Evolutionary conservation across 2,329 filamentous ascomycete species (phyloP).

Genomic region (Hymenoscyphus fraxineus): DNA sequence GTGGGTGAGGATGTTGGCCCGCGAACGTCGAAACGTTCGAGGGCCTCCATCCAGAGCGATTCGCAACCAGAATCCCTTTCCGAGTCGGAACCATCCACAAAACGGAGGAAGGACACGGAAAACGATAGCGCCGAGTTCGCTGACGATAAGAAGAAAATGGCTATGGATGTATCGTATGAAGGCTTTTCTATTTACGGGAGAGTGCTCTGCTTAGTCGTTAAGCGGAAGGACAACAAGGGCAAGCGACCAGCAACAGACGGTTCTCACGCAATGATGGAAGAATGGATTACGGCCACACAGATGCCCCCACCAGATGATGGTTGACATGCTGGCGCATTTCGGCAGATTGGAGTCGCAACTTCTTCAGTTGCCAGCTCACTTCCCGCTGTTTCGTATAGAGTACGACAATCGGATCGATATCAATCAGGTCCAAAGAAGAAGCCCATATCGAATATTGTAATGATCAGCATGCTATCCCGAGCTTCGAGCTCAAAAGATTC

Average conservation of each 20-base stretch:
- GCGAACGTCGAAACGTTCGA: conserved; percentile 31
- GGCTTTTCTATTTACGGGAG: conserved; percentile 95
- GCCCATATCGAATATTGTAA: neutral
- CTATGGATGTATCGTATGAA: conserved; percentile 83
- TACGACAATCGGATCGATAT: neutral
- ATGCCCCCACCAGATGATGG: conserved; percentile 38
- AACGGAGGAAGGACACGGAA: conserved; percentile 43
- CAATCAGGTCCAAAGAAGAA: neutral
- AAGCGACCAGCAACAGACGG: conserved; percentile 39
- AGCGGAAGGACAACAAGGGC: conserved; percentile 59
- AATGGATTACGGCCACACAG: conserved; percentile 81
- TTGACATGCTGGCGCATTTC: neutral
- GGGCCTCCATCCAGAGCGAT: conserved; percentile 31
- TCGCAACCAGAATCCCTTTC: conserved; percentile 25
- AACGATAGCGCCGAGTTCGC: conserved; percentile 21
- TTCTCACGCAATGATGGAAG: conserved; percentile 73
- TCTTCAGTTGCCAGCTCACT: neutral
- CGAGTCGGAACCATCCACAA: conserved; percentile 37
- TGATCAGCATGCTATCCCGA: conserved; percentile 1
- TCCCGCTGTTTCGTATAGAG: neutral
- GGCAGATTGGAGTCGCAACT: neutral
- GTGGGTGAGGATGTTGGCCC: conserved; percentile 32
- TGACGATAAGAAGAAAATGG: conserved; percentile 88
- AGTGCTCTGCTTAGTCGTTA: conserved; percentile 85
- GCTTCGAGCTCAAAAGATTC: conserved; percentile 5